Base-by-base conservation (phyloP, 345 rosid genomes). In the Populus nigra region DNA sequence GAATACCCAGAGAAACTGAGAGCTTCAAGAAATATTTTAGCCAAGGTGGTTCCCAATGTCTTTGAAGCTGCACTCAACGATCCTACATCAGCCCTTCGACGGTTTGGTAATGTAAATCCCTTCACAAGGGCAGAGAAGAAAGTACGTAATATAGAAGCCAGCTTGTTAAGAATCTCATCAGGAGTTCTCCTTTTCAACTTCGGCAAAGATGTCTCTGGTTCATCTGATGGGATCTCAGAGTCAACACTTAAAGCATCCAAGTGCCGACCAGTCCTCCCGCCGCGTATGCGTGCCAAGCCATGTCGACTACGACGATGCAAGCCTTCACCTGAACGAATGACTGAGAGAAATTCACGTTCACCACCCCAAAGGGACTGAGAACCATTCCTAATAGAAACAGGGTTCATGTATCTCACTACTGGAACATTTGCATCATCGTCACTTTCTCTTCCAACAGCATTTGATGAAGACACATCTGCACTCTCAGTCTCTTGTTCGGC, bases 81-180 rank as follows among this genome's bases (percentile, higher is more conserved):
- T 61, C 91, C 94, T 33, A 88, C 83, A 84, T 95, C 99, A 78
- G 90, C 89, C 85, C 99, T 88, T 53, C 99, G 97, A 65, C 97
- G 99, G 79, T 91, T 90, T 39, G 97, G 92, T 69, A 93, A 90
- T 57, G 96, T 92, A 74, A 92, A 91, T 55, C 96, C 97, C 87
- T 95, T 95, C 47, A 95, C 98, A 85, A 95, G 89, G 68, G 97
- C 93, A 57, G 89, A 88, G 77, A 93, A 93, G 83, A 95, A 93
- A 68, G 89, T 76, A 17, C 97, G 90, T 61, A 93, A 66, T 18
- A 97, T 91, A 70, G 86, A 84, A 65, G 89, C 92, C 87, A 92
- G 74, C 86, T 91, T 92, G 86, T 88, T 89, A 29, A 95, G 85
- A 76, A 88, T 90, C 84, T 95, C 99, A 53, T 88, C 96, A 12